These are phyloP conservation scores for Acorus calamus DNA, from an alignment of 106 monocot genomes.

Conservation along the genomic window DNA sequence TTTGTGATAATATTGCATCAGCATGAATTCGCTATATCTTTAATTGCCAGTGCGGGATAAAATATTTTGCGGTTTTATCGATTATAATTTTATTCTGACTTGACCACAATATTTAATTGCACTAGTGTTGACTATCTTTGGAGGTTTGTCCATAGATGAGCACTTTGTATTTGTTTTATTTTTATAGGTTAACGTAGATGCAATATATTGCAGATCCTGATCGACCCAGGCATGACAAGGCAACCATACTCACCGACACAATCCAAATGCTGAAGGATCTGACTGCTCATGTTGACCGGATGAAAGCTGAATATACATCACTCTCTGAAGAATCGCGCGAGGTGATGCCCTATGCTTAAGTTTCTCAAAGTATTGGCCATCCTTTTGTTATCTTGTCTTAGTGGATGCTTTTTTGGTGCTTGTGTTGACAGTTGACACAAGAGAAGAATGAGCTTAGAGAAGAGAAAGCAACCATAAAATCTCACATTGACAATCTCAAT, in stretches of 20 bases:
- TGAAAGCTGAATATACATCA: conserved; percentile 73
- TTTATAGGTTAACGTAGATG: too few relatives aligned
- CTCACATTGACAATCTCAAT: conserved; percentile 63
- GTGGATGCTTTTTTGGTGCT: neutral
- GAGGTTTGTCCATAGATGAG: too few relatives aligned
- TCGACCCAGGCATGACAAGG: conserved; percentile 94
- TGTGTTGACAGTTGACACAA: conserved; percentile 43
- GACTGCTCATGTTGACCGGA: conserved; percentile 56
- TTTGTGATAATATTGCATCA: too few relatives aligned
- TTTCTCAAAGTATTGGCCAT: too few relatives aligned
- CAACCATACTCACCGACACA: conserved; percentile 74
- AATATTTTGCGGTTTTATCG: too few relatives aligned
- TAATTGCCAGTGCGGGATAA: too few relatives aligned
- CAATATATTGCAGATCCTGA: conserved; percentile 53
- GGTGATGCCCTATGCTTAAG: conserved; percentile 19
- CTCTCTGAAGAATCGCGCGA: conserved; percentile 84
- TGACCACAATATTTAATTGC: too few relatives aligned
- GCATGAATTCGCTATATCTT: too few relatives aligned
- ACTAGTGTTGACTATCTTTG: too few relatives aligned
- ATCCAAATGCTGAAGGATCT: conserved; percentile 87
- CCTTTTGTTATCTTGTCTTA: neutral
- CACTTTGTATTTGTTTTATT: too few relatives aligned
- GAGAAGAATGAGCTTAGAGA: conserved; percentile 98
- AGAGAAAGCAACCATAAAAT: conserved; percentile 69
- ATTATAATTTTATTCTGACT: too few relatives aligned